Evolutionary conservation across 148 eudicot genomes (phyloP), one percentile per base, ranked within the genome.

Genomic region (Diospyros kaki): DNA sequence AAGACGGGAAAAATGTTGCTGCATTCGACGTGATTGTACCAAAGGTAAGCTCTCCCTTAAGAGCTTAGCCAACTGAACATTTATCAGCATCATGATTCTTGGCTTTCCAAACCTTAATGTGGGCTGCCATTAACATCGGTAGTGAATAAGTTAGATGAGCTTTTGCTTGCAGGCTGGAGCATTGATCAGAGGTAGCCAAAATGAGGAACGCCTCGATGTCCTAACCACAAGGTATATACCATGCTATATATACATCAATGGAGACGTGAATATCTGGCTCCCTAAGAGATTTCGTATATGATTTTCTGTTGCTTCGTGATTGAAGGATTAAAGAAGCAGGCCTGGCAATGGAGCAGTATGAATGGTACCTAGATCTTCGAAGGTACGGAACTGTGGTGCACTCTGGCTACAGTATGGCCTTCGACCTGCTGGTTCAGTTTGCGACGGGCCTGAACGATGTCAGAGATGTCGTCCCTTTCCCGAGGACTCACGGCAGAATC

Each of bases 301-400:
- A 67, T 54, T 50, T 75, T 51, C 58, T 44, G 50, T 62, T 13
- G 60, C 28, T 40, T 38, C 15, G 8, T 59, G 11, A 41, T 68
- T 73, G 61, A 85, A 93, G 99, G 84, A 87, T 93, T 60, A 71
- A 79, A 64, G 99, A 92, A 58, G 56, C 83, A 74, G 86, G 90
- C 1, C 81, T 91, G 78, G 79, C 81, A 60, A 86, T 75, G 41
- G 80, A 93, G 81, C 89, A 89, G 52, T 89, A 84, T 40, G 90
- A 95, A 64, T 95, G 99, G 99, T 95, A 93, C 73, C 59, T 90
- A 73, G 98, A 93, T 82, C 97, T 95, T 69, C 91, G 88, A 4
- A 89, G 85, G 80, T 83, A 93, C 58, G 98, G 98, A 3, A 84
- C 89, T 2, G 90, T 80, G 61, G 86, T 81, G 64, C 86, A 84